Conservation (phyloP, 176 grass and related monocot genomes). For the Oryza rufipogon region DNA sequence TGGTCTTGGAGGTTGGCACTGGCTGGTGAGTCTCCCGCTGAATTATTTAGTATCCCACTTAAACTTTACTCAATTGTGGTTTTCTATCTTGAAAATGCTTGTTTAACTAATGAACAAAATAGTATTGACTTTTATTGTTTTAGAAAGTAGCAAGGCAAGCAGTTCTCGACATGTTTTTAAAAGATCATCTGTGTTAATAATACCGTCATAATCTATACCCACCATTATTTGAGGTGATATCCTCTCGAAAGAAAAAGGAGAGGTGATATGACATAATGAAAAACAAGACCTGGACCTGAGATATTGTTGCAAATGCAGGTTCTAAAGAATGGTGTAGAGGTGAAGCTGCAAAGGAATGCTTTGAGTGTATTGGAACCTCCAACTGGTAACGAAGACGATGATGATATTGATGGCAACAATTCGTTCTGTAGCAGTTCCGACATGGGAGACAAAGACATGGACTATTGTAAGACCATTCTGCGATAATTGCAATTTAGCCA, state of each 20-base stretch:
- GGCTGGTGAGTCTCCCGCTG: conserved; percentile 56
- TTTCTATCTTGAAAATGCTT: neutral
- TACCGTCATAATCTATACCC: neutral
- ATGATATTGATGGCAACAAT: conserved; percentile 55
- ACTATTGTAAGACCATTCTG: conserved; percentile 58
- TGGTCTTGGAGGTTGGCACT: conserved; percentile 90
- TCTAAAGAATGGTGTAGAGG: conserved; percentile 87
- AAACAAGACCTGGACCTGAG: neutral
- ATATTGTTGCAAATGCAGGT: conserved; percentile 47
- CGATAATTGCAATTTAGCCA: neutral
- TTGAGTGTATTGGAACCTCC: conserved; percentile 82
- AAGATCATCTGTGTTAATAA: neutral
- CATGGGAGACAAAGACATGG: conserved; percentile 64
- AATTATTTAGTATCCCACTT: conserved; percentile 10
- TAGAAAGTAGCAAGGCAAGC: neutral
- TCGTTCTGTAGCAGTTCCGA: conserved; percentile 78
- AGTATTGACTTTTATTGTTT: conserved; percentile 14
- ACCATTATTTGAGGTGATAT: neutral
- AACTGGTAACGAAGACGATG: conserved; percentile 57
- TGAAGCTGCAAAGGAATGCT: conserved; percentile 89
- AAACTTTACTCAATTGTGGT: conserved; percentile 34
- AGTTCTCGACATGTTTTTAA: neutral
- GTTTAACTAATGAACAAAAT: neutral
- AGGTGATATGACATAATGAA: neutral
- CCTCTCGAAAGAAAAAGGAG: no score